Evolutionary conservation across 2,329 filamentous ascomycete genomes (phyloP).

Genomic region (Diplodia seriata): DNA sequence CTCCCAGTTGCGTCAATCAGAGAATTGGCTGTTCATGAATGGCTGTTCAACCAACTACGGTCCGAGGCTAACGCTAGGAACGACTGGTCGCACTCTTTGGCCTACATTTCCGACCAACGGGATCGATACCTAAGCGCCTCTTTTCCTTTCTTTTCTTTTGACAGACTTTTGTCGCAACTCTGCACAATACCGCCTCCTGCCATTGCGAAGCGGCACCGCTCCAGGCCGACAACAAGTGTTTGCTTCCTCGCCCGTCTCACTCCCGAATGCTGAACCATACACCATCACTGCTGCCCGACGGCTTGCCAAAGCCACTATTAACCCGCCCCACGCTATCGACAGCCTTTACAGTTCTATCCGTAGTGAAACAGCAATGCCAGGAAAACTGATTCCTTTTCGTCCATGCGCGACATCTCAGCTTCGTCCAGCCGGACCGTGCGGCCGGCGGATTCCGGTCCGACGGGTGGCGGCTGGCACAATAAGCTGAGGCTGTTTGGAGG

Average conservation of each 20-base stretch:
- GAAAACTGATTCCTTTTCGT: not conserved
- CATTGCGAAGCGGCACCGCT: not conserved
- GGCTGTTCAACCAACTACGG: not conserved
- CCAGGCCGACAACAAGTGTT: not conserved
- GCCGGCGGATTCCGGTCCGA: conserved; percentile 25
- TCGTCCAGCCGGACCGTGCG: conserved; percentile 14
- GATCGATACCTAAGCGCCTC: not conserved
- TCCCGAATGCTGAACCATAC: not conserved
- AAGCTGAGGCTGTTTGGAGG: conserved; percentile 14
- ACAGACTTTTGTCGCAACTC: not conserved
- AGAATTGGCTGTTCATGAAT: too few species aligned
- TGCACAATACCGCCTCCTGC: not conserved
- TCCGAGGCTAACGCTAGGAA: not conserved
- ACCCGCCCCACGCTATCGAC: not conserved
- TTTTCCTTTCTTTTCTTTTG: not conserved
- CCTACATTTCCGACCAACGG: not conserved
- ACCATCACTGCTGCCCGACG: not conserved
- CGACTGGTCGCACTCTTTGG: not conserved
- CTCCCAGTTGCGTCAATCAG: not conserved
- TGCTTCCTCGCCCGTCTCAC: not conserved
- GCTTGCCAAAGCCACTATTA: not conserved
- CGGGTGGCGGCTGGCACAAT: conserved; percentile 12
- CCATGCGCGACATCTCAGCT: not conserved
- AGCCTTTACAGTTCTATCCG: not conserved
- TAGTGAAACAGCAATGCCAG: not conserved